A percentile compares a stretch with the other conserved stretches of the same genome.
phyloP scores from a whole-genome alignment of 2,329 filamentous ascomycete species.

The Ilyonectria sp. region DNA sequence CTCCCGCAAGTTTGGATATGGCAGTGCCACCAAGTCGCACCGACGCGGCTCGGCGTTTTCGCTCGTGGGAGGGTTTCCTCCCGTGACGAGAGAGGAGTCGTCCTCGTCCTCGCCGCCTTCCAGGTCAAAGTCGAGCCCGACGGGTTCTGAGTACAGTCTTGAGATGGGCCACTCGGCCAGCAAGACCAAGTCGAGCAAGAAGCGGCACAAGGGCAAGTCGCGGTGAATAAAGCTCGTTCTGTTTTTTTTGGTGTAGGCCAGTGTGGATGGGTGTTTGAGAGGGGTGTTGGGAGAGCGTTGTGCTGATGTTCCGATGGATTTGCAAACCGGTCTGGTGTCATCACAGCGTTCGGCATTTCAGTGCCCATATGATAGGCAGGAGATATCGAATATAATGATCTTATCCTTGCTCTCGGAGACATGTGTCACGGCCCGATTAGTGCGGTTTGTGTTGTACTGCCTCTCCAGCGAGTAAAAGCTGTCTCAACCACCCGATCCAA shows the following conservation, averaged over 20 bases:
- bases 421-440: not conserved
- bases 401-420: not conserved
- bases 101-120: constrained; percentile 38
- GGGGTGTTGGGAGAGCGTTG: constrained; percentile 1
- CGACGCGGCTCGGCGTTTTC: constrained; percentile 50
- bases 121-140: constrained; percentile 42
- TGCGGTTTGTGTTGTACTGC: not conserved
- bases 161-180: constrained; percentile 50
- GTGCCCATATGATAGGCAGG: not conserved
- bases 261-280: not conserved
- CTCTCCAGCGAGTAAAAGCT: not conserved
- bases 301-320: constrained; percentile 8
- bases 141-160: constrained; percentile 46
- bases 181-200: constrained; percentile 48
- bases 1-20: constrained; percentile 55
- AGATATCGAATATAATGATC: not conserved
- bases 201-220: constrained; percentile 45
- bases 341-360: not conserved
- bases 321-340: not conserved
- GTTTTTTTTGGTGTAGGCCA: too few species aligned
- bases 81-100: constrained; percentile 30
- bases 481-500: not conserved
- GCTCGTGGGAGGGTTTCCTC: constrained; percentile 33
- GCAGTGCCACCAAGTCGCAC: constrained; percentile 49
- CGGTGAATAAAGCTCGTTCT: too few species aligned